Evolutionary conservation across 2,329 filamentous ascomycete species (phyloP), one percentile per base, ranked within the genome.

Genomic region (Endothia cerciana): DNA sequence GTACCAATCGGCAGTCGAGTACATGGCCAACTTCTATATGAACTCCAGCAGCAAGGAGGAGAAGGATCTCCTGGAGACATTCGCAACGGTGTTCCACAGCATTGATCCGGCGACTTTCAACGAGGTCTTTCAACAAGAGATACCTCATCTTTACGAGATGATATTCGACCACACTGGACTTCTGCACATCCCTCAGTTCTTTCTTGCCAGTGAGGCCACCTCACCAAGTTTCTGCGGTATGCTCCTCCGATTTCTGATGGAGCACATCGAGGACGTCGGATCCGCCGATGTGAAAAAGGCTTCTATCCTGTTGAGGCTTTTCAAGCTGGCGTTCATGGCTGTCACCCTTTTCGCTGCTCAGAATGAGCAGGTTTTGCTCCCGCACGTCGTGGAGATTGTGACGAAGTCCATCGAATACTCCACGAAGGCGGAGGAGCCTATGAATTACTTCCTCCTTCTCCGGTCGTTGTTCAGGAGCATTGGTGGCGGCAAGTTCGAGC

Each of bases 271-370:
- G 69, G 92, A 99, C 75, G 93, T 99, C 53, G 95, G 95, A 28
- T 95, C 93, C 0, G 89, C 91, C 8, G 93, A 99, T 77, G 89
- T 95, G 62, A 93, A 92, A 74, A 97, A 94, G 77, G 94, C 95
- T 0, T 94, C 93, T 6, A 97, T 99, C 58, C 81, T 99, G 41
- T 81, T 99, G 60, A 87, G 96, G 64, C 87, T 99, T 61, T 99
- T 98, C 81, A 99, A 99, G 79, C 80, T 99, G 60, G 97, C 94
- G 0, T 99, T 99, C 77, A 99, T 99, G 95, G 96, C 96, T 0
- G 95, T 99, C 47, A 99, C 95, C 0, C 83, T 99, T 1, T 99
- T 99, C 77, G 93, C 93, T 0, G 85, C 87, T 10, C 94, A 97
- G 74, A 99, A 99, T 72, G 95, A 99, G 78, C 91, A 95, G 75